A percentile compares a stretch with the other conserved stretches of the same genome.
phyloP scores from a whole-genome alignment of 495 filamentous ascomycete genomes.

The Geoglossum glabrum region DNA sequence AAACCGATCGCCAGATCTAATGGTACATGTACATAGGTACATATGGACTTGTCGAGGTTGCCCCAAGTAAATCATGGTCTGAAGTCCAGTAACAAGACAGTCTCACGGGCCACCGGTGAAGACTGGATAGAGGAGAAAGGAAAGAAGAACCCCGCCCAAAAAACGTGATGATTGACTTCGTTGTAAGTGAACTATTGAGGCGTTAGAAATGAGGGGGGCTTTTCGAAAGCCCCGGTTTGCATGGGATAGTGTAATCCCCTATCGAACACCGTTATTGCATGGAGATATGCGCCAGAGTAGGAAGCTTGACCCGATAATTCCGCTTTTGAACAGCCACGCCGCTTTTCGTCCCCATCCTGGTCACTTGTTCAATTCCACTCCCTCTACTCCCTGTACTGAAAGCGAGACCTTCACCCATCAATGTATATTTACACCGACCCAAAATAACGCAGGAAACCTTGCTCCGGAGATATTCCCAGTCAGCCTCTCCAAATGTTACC shows the following conservation, averaged over 20 bases:
- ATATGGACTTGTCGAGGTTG: not conserved
- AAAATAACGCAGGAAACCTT: not conserved
- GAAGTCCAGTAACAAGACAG: not conserved
- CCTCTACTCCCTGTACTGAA: not conserved
- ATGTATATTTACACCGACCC: not conserved
- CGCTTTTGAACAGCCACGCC: not conserved
- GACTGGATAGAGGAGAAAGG: not conserved
- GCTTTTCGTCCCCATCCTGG: not conserved
- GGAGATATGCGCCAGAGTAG: not conserved
- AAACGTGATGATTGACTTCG: not conserved
- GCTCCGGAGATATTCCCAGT: not conserved
- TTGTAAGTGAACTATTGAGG: not conserved
- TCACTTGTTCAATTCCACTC: not conserved
- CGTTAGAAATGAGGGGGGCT: not conserved
- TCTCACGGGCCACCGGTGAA: not conserved
- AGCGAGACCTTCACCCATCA: not conserved
- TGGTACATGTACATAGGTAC: constrained; percentile 1
- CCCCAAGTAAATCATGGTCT: not conserved
- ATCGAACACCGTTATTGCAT: not conserved
- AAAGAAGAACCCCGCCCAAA: not conserved
- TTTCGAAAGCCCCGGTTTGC: not conserved
- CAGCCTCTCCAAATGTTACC: not conserved
- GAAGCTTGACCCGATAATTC: not conserved
- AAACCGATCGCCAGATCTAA: constrained; percentile 2
- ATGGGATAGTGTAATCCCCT: not conserved